Conservation (phyloP, 2,329 filamentous ascomycete species). For the Penicillium oxalicum region DNA sequence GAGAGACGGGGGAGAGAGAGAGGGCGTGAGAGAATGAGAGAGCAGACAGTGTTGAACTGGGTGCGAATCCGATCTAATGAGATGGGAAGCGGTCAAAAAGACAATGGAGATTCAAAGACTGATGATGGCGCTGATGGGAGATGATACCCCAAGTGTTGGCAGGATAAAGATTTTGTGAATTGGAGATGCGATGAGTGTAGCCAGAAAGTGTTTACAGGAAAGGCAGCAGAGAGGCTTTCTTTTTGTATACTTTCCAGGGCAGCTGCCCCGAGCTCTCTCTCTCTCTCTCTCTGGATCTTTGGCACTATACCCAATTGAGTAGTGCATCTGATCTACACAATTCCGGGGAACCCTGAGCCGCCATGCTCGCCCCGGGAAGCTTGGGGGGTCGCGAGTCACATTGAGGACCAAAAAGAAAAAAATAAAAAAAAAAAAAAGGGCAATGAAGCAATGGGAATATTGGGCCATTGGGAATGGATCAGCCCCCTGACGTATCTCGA, state of each 20-base stretch:
- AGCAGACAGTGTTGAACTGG: conserved; percentile 21
- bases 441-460: conserved; percentile 3
- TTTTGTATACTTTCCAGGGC: conserved; percentile 20
- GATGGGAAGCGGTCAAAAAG: conserved; percentile 4
- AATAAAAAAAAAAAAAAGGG: conserved; percentile 8
- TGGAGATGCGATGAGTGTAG: neutral
- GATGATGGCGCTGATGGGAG: no score
- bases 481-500: conserved; percentile 16
- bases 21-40: conserved; percentile 8
- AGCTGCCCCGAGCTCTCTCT: no score
- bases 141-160: neutral
- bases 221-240: conserved; percentile 7
- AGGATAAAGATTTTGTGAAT: neutral
- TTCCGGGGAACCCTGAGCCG: conserved; percentile 16
- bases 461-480: conserved; percentile 19
- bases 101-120: neutral
- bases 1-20: conserved; percentile 1
- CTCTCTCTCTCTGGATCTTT: no score
- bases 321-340: conserved; percentile 19
- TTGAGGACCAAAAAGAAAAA: no score
- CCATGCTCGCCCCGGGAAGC: conserved; percentile 8
- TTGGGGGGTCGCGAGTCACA: no score
- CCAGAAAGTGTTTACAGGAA: neutral
- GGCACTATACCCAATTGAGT: conserved; percentile 19
- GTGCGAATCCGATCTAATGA: conserved; percentile 13